Conservation (phyloP, 768 basidiomycete genomes). For the Trametes cubensis region DNA sequence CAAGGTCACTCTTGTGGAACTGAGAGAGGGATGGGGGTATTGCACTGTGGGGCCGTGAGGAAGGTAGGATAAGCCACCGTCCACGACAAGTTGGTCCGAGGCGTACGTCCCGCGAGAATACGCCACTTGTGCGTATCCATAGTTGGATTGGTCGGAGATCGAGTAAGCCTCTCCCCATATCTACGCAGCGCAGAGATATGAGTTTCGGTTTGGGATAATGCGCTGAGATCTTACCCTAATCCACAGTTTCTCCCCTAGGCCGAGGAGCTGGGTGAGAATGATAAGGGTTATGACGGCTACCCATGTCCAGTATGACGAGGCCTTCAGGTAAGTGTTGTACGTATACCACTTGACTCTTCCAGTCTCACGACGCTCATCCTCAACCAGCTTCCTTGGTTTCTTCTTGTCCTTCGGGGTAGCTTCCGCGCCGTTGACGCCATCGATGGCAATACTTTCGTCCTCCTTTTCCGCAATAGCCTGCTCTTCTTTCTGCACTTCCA, state of each 20-base stretch:
- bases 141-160: conserved; percentile 9
- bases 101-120: conserved; percentile 13
- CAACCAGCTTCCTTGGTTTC: conserved; percentile 72
- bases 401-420: conserved; percentile 43
- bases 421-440: conserved; percentile 31
- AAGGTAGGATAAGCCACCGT: conserved; percentile 29
- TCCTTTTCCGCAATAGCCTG: conserved; percentile 26
- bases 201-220: neutral
- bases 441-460: conserved; percentile 31
- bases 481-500: conserved; percentile 51
- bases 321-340: conserved; percentile 66
- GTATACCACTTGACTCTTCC: conserved; percentile 82
- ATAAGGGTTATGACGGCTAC: conserved; percentile 52
- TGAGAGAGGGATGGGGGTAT: conserved; percentile 1
- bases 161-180: conserved; percentile 71
- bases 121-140: neutral
- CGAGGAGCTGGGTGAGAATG: conserved; percentile 47
- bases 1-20: conserved; percentile 18
- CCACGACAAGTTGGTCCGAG: conserved; percentile 32
- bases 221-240: conserved; percentile 53
- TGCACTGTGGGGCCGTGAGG: conserved; percentile 26
- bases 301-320: conserved; percentile 79
- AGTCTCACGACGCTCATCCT: conserved; percentile 79
- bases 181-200: conserved; percentile 33
- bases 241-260: conserved; percentile 70